A percentile compares a stretch with the other conserved stretches of the same genome.
Evolutionary conservation across 352 stramenopile genomes (phyloP).

Genomic region (Phytophthora podocarpi): DNA sequence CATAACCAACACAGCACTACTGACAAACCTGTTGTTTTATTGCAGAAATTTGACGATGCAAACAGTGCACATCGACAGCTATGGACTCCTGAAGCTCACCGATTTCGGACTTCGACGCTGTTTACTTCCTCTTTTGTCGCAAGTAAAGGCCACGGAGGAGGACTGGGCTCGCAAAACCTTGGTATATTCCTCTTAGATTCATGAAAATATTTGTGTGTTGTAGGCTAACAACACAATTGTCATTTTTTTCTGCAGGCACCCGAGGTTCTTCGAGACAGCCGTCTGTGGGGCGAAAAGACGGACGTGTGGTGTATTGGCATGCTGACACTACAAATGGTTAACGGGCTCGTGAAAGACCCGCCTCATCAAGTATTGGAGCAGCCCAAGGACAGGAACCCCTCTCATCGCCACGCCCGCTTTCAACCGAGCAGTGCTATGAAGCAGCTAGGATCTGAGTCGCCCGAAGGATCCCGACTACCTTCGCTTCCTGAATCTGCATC

Average conservation of each 20-base stretch:
- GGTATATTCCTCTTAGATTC: conserved; percentile 1
- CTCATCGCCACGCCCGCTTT: conserved; percentile 6
- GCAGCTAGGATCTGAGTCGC: conserved; percentile 7
- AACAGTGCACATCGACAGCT: conserved; percentile 65
- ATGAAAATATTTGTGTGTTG: neutral
- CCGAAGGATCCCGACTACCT: conserved; percentile 16
- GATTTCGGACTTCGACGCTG: conserved; percentile 50
- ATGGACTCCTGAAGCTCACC: conserved; percentile 54
- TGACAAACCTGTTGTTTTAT: neutral
- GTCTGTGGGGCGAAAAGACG: conserved; percentile 31
- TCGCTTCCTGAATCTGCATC: conserved; percentile 50
- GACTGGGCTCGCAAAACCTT: conserved; percentile 12
- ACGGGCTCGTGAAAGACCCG: conserved; percentile 19
- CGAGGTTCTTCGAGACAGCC: conserved; percentile 24
- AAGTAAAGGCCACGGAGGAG: neutral
- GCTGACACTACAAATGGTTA: conserved; percentile 60
- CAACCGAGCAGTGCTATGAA: conserved; percentile 8
- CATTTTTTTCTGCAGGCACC: conserved; percentile 24
- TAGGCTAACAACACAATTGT: neutral
- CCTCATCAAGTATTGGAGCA: conserved; percentile 1
- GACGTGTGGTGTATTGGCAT: conserved; percentile 69
- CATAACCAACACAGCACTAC: too few relatives aligned
- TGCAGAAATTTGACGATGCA: conserved; percentile 50
- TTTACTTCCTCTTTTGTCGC: conserved; percentile 17
- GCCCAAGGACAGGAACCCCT: conserved; percentile 4